Conservation (phyloP, 2,329 filamentous ascomycete species). For the Triangularia setosa region DNA sequence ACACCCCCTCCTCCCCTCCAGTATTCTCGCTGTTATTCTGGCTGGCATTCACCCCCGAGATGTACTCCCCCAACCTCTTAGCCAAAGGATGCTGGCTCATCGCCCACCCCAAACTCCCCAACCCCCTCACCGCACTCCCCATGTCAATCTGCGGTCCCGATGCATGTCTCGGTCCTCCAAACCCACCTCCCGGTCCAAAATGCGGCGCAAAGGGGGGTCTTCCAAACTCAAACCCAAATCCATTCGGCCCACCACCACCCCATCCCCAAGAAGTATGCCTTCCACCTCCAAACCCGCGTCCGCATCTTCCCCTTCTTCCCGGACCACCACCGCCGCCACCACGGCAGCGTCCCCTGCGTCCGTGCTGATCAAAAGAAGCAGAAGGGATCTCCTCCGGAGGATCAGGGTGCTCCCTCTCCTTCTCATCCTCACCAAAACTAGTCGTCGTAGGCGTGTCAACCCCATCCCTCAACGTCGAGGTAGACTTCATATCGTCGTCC, state of each 20-base stretch:
- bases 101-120: constrained; percentile 27
- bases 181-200: constrained; percentile 10
- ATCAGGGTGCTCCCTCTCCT: constrained; percentile 28
- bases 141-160: constrained; percentile 24
- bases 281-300: background rate
- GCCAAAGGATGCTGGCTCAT: constrained; percentile 38
- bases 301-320: background rate
- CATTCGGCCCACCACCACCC: background rate
- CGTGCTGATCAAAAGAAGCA: constrained; percentile 3
- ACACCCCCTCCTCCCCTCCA: constrained; percentile 21
- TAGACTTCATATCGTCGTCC: background rate
- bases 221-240: background rate
- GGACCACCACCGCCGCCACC: background rate
- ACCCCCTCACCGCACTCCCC: constrained; percentile 36
- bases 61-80: constrained; percentile 38
- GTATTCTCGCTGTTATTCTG: constrained; percentile 19
- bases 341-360: constrained; percentile 18
- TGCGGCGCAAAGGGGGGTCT: constrained; percentile 20
- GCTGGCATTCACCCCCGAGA: constrained; percentile 12
- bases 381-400: constrained; percentile 25
- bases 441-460: background rate
- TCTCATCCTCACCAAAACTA: constrained; percentile 8
- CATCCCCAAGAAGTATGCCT: background rate
- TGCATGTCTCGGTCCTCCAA: background rate
- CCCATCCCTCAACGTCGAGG: background rate